Conservation (phyloP, 2,329 filamentous ascomycete species). For the Aureobasidium musti region DNA sequence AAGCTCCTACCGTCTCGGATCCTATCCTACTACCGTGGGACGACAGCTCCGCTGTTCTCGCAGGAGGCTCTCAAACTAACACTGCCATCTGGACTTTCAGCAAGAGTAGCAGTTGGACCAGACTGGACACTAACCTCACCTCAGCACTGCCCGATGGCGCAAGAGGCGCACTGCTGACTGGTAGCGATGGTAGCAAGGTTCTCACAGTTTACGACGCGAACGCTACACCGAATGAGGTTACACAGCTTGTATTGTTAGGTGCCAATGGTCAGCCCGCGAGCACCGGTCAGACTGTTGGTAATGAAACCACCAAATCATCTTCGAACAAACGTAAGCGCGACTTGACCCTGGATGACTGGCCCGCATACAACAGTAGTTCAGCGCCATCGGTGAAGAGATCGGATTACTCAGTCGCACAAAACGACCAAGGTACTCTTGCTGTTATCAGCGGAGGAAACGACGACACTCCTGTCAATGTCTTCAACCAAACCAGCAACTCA, state of each 20-base stretch:
- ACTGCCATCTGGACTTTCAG: constrained; percentile 73
- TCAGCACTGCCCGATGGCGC: constrained; percentile 41
- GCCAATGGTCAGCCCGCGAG: constrained; percentile 56
- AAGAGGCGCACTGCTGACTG: constrained; percentile 63
- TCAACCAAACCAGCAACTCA: constrained; percentile 70
- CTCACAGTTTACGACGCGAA: constrained; percentile 77
- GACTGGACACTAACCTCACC: constrained; percentile 65
- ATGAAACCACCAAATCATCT: constrained; percentile 33
- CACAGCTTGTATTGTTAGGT: constrained; percentile 66
- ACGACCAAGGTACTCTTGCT: constrained; percentile 61
- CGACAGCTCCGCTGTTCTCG: constrained; percentile 66
- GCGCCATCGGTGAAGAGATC: constrained; percentile 66
- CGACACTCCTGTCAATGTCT: constrained; percentile 70
- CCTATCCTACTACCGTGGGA: constrained; percentile 78
- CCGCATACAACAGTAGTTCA: constrained; percentile 72
- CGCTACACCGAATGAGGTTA: constrained; percentile 72
- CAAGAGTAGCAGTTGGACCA: constrained; percentile 62
- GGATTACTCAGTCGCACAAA: constrained; percentile 72
- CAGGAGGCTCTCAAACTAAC: constrained; percentile 70
- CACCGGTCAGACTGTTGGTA: constrained; percentile 53
- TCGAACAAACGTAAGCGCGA: constrained; percentile 51
- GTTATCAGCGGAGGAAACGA: constrained; percentile 76
- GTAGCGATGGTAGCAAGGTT: constrained; percentile 74
- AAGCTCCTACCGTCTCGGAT: constrained; percentile 62
- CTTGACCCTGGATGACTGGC: constrained; percentile 67